Evolutionary conservation across 2,329 filamentous ascomycete genomes (phyloP).

Genomic region (Neofusicoccum sp.): DNA sequence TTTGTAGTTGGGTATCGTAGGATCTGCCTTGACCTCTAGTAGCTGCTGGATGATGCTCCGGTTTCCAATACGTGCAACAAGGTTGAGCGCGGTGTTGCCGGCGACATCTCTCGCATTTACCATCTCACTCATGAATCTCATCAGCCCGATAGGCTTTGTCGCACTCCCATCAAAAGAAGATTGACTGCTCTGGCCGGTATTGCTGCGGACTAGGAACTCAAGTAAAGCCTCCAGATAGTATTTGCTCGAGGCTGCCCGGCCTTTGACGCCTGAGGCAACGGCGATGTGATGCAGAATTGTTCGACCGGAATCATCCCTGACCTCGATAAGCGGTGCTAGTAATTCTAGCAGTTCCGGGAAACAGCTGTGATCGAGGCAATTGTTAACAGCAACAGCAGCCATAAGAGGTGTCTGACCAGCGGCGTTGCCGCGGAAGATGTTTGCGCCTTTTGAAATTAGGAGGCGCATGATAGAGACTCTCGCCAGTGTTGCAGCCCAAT

Average conservation of each 20-base stretch:
- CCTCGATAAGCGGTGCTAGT: constrained; percentile 83
- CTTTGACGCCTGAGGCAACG: constrained; percentile 91
- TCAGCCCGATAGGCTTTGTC: constrained; percentile 75
- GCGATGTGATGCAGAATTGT: constrained; percentile 96
- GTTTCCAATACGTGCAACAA: constrained; percentile 90
- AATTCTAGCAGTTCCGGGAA: constrained; percentile 90
- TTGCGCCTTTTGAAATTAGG: constrained; percentile 80
- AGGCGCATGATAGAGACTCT: constrained; percentile 78
- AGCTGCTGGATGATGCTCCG: constrained; percentile 95
- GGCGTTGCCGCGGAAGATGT: constrained; percentile 81
- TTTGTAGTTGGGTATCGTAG: constrained; percentile 86
- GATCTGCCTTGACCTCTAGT: constrained; percentile 89
- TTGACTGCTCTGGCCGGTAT: constrained; percentile 33
- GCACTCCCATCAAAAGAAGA: constrained; percentile 55
- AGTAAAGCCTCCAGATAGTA: constrained; percentile 94
- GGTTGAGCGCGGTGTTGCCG: constrained; percentile 91
- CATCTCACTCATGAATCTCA: constrained; percentile 93
- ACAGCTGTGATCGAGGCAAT: constrained; percentile 85
- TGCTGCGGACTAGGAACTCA: constrained; percentile 87
- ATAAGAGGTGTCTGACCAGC: constrained; percentile 91
- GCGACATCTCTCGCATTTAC: constrained; percentile 93
- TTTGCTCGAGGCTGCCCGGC: constrained; percentile 83
- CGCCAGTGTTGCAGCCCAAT: constrained; percentile 93
- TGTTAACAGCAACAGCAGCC: constrained; percentile 88
- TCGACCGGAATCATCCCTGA: constrained; percentile 82